Evolutionary conservation across 192 early-diverging fungal species (phyloP).

Genomic region (Piromyces finnis): DNA sequence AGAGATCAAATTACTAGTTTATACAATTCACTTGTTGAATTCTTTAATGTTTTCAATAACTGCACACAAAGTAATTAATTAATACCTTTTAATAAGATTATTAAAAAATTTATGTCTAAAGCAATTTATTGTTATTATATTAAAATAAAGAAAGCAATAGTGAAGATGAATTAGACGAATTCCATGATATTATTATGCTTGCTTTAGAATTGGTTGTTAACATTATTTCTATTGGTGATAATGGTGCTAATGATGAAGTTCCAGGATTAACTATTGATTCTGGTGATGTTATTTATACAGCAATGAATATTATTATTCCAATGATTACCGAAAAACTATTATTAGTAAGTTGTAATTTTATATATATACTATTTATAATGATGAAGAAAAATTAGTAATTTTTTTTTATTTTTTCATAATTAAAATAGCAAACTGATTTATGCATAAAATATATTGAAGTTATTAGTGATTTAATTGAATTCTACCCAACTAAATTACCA

Average conservation of each 20-base stretch:
- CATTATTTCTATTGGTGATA: background rate
- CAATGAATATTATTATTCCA: slow-evolving; percentile 46
- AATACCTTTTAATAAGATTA: too few relatives aligned
- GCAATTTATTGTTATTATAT: too few relatives aligned
- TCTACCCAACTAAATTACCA: slow-evolving; percentile 38
- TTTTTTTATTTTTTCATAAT: too few relatives aligned
- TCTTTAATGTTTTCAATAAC: too few relatives aligned
- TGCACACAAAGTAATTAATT: too few relatives aligned
- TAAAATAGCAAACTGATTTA: slow-evolving; percentile 37
- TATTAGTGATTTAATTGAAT: slow-evolving; percentile 38
- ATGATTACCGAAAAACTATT: slow-evolving; percentile 55
- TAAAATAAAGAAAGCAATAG: background rate
- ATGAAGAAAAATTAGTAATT: too few relatives aligned
- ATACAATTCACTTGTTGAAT: too few relatives aligned
- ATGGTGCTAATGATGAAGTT: background rate
- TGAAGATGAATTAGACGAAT: background rate
- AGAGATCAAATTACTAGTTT: too few relatives aligned
- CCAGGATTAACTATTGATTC: slow-evolving; percentile 1
- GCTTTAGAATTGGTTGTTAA: background rate
- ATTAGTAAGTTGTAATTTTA: slow-evolving; percentile 13
- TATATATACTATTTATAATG: too few relatives aligned
- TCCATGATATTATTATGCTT: background rate
- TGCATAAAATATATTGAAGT: slow-evolving; percentile 48
- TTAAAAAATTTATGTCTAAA: too few relatives aligned
- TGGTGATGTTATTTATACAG: slow-evolving; percentile 50